A percentile compares a stretch with the other conserved stretches of the same genome.
phyloP scores from a whole-genome alignment of 78 protist genomes.

The Andalucia godoyi region DNA sequence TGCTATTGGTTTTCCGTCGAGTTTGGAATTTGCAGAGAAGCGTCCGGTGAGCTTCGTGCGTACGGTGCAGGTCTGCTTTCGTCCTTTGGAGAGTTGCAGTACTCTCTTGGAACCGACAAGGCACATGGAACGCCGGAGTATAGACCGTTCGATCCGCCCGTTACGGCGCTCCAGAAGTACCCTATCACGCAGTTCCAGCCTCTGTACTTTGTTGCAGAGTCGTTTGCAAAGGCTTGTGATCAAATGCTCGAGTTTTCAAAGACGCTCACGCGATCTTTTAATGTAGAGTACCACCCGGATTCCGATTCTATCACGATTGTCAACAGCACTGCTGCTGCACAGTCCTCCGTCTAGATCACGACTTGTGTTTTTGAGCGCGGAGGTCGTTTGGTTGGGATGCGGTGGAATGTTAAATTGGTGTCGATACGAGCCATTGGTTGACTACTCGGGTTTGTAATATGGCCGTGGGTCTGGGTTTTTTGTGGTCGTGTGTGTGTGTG shows the following conservation, averaged over 20 bases:
- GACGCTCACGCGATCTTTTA: constrained; percentile 42
- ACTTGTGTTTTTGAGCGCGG: too few relatives aligned
- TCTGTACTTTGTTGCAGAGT: constrained; percentile 75
- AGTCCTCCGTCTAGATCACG: too few relatives aligned
- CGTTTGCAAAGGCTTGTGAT: constrained; percentile 57
- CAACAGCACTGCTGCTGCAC: constrained; percentile 10
- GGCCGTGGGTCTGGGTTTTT: too few relatives aligned
- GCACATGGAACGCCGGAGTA: constrained; percentile 28
- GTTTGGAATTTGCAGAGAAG: constrained; percentile 83
- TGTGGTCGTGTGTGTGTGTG: too few relatives aligned
- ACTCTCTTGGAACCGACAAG: background rate
- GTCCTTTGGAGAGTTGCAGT: constrained; percentile 79
- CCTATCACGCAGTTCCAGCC: constrained; percentile 88
- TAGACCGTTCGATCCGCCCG: constrained; percentile 34
- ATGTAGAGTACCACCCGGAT: constrained; percentile 52
- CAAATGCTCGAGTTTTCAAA: constrained; percentile 35
- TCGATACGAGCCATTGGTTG: too few relatives aligned
- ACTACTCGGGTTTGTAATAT: too few relatives aligned
- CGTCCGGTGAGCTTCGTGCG: constrained; percentile 48
- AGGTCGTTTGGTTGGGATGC: too few relatives aligned
- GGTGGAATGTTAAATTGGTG: too few relatives aligned
- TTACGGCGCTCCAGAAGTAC: constrained; percentile 27
- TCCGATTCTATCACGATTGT: constrained; percentile 31
- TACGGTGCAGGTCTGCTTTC: constrained; percentile 92
- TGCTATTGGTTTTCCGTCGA: constrained; percentile 89